Base-by-base conservation (phyloP, 352 stramenopile species). In the Globisporangium spinosum region DNA sequence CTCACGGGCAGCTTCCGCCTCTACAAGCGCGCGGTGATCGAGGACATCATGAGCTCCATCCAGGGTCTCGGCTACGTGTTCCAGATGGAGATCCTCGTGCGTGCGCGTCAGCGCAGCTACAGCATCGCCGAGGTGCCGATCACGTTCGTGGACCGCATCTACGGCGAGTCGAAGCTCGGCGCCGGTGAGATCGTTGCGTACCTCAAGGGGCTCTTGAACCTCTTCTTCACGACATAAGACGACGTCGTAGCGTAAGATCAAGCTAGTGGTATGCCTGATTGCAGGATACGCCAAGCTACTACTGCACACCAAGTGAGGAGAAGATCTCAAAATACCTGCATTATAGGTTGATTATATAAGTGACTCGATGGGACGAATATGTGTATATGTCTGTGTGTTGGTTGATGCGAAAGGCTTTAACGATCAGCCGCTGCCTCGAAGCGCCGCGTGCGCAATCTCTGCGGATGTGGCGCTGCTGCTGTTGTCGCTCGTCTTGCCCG, bases 51-150 rank as follows among this genome's bases (percentile, higher is more conserved):
- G 78, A 81, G 72, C 57, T 75, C 76, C n/a, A 93, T 95, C 66
- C 77, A 94, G 65, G 84, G 82, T 3, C 77, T 91, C 27, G 97
- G 97, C 38, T 99, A 99, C 83, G 97, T 98, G 22, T 99, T 99
- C 82, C 97, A 99, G 80, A 99, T 99, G 97, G 97, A 99, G 77
- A 98, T 99, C 69, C 89, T 99, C 58, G 94, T 99, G 53, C 85
- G 96, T 58, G 95, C 96, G n/a, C 89, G 92, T 58, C 84, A 97
- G 63, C 84, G 86, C 64, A 80, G 93, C 25, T 98, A 97, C 77
- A 85, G 73, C 32, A 97, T 99, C 67, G 90, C 75, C 40, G 97
- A 99, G 76, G 95, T 99, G 32, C 95, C 95, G 0, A 99, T 99
- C 74, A 97, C 90, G 22, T 99, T 99, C 75, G 97, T 99, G 7